These are phyloP conservation scores for Trichocomaceae sp. DNA, from an alignment of 2,329 filamentous ascomycete species.

Conservation along the genomic window DNA sequence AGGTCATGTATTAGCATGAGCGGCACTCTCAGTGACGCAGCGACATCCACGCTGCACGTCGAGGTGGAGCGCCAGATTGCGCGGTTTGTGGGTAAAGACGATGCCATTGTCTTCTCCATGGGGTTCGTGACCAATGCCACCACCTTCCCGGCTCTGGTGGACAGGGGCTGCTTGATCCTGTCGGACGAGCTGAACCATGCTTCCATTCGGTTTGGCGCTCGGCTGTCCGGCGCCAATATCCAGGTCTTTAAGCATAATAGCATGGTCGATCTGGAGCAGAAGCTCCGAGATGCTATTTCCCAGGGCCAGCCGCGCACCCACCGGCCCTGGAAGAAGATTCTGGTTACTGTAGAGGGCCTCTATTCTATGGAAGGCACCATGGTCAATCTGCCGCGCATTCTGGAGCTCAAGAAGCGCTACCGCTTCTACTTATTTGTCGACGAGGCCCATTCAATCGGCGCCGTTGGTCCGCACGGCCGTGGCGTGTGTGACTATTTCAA, in stretches of 20 bases:
- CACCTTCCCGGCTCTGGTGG: conserved; percentile 80
- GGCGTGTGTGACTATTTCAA: conserved; percentile 95
- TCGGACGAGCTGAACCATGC: conserved; percentile 95
- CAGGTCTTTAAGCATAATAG: conserved; percentile 94
- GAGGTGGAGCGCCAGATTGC: conserved; percentile 86
- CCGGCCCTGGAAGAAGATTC: conserved; percentile 95
- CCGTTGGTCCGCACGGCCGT: conserved; percentile 77
- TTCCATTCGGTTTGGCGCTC: conserved; percentile 85
- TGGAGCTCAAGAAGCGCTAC: conserved; percentile 84
- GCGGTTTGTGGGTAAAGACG: conserved; percentile 81
- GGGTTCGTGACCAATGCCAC: conserved; percentile 94
- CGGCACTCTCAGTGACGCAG: conserved; percentile 71
- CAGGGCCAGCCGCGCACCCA: conserved; percentile 93
- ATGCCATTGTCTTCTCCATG: conserved; percentile 94
- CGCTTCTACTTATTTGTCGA: conserved; percentile 92
- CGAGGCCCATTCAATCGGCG: conserved; percentile 90
- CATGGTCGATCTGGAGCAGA: conserved; percentile 73
- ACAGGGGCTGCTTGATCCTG: conserved; percentile 84
- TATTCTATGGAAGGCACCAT: conserved; percentile 99
- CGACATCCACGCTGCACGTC: conserved; percentile 72
- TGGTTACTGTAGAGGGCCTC: conserved; percentile 87
- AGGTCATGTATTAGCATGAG: conserved; percentile 74
- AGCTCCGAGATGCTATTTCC: conserved; percentile 80
- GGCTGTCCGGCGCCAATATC: conserved; percentile 85
- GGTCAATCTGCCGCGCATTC: conserved; percentile 80